A percentile compares a stretch with the other conserved stretches of the same genome.
These are phyloP conservation scores for Thielaviopsis populi DNA, from an alignment of 2,329 filamentous ascomycete genomes.

Conservation along the genomic window DNA sequence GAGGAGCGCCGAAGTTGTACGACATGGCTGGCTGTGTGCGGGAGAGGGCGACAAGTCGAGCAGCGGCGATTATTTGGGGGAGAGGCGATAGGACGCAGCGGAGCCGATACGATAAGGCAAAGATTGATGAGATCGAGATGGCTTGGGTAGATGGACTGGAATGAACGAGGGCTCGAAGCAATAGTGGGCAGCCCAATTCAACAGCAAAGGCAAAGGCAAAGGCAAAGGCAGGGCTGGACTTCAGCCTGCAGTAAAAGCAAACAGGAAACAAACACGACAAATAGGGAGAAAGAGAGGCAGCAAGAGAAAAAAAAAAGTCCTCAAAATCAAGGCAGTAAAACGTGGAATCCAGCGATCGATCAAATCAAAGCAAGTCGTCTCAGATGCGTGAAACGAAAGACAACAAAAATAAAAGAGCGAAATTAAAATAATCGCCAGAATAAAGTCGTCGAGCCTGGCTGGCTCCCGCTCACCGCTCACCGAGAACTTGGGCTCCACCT, in stretches of 20 bases:
- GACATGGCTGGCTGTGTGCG: conserved; percentile 27
- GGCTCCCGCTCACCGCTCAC: no score
- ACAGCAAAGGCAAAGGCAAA: no score
- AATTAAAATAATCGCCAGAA: not conserved
- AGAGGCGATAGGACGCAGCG: conserved; percentile 11
- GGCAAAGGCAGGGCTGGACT: not conserved
- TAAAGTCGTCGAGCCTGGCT: no score
- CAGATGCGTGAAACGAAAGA: not conserved
- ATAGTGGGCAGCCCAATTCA: no score
- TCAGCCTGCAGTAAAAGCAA: not conserved
- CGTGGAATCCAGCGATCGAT: not conserved
- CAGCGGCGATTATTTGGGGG: not conserved
- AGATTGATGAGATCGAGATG: not conserved
- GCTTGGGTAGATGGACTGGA: not conserved
- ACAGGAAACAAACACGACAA: not conserved
- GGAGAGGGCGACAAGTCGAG: not conserved
- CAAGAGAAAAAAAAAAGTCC: not conserved
- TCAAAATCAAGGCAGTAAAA: not conserved
- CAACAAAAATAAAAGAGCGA: not conserved
- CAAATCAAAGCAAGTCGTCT: not conserved
- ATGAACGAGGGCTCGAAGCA: not conserved
- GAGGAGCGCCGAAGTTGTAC: conserved; percentile 41
- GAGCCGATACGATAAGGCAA: not conserved
- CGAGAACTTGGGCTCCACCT: not conserved
- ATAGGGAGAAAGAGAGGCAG: not conserved